Base-by-base conservation (phyloP, 495 filamentous ascomycete genomes). In the Penicillium lividum region DNA sequence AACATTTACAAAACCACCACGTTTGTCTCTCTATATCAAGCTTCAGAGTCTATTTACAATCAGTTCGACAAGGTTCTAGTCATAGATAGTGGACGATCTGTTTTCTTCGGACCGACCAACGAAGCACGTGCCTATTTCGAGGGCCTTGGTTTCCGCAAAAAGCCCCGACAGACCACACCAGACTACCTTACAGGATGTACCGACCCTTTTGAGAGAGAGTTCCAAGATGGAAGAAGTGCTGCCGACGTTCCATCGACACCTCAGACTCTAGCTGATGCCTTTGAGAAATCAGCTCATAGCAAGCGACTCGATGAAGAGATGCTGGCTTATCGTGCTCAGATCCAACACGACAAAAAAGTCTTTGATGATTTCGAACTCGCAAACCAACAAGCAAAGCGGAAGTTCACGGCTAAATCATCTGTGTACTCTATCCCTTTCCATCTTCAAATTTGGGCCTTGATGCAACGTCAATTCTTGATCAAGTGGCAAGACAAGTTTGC, bases 61-160 rank as follows among this genome's bases (percentile, higher is more conserved):
- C 84, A 87, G 47, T 97, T 97, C 61, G 92, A 97, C 74, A 95
- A 94, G 64, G 89, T 94, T 6, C 70, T 93, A 29, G 86, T 95
- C 16, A 89, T 96, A 49, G 88, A 95, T 57, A 80, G 82, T 30
- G 92, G 92, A 15, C 82, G 78, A 13, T 82, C 93, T 67, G 87
- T 94, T 3, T 96, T 88, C 74, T 94, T 91, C 60, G 92, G 92
- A 0, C 86, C 88, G 0, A 69, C 85, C 0, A 67, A 73, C 0
- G 84, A 91, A 61, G 92, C 92, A 7, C 74, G 87, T 52, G 69
- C 75, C 5, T 96, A 96, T 66, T 95, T 97, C 56, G 90, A 93
- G 61, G 80, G 80, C 0, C 83, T 97, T 15, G 92, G 92, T 6
- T 97, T 91, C 65, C 77, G 85, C 9, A 82, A 86, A 11, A 89